Conservation (phyloP, 2,329 filamentous ascomycete species). For the Pyricularia pennisetigena region DNA sequence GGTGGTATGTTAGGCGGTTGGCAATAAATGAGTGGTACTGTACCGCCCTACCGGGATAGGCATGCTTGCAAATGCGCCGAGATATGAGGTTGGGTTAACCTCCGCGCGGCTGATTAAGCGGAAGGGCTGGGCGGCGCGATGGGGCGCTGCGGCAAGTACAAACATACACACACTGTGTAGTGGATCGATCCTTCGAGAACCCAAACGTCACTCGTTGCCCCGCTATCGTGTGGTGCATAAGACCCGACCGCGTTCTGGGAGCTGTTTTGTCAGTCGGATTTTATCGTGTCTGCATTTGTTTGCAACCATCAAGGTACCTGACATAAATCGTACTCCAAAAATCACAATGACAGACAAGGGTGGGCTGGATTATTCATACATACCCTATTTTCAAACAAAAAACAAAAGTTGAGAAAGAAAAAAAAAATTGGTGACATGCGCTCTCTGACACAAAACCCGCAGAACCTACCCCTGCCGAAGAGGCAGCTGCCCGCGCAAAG, state of each 20-base stretch:
- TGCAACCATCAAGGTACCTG: background rate
- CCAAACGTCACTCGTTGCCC: background rate
- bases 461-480: conserved; percentile 46
- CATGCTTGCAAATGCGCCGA: background rate
- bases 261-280: background rate
- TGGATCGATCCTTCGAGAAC: background rate
- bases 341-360: conserved; percentile 7
- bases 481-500: conserved; percentile 52
- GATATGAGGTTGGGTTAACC: background rate
- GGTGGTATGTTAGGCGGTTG: no score
- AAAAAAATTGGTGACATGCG: background rate
- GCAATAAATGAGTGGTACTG: background rate
- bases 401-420: background rate
- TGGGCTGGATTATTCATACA: background rate
- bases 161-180: background rate
- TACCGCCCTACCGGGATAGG: background rate
- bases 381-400: background rate
- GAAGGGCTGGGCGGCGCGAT: background rate
- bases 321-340: conserved; percentile 2
- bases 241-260: background rate
- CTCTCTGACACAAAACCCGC: conserved; percentile 2
- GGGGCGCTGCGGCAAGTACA: no score
- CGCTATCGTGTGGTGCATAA: background rate
- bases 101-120: background rate
- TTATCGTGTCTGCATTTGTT: background rate